phyloP scores from a whole-genome alignment of 768 basidiomycete genomes.

The Agaricus bisporus region DNA sequence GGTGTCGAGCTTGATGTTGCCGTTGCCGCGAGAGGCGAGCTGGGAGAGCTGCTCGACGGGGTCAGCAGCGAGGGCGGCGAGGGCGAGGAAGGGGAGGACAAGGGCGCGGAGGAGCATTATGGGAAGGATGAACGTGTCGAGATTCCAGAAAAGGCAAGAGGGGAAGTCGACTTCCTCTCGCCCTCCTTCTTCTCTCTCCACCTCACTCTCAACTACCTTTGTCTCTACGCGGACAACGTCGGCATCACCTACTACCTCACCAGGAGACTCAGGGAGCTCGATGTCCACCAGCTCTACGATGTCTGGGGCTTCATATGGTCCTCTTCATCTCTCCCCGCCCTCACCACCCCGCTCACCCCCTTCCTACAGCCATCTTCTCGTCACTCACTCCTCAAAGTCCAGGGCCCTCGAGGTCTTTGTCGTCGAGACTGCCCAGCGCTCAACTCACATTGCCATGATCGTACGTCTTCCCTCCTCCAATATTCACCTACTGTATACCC shows the following conservation, averaged over 20 bases:
- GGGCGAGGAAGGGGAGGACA: conserved; percentile 24
- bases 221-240: conserved; percentile 78
- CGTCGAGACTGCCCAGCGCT: conserved; percentile 79
- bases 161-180: conserved; percentile 77
- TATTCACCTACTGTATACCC: conserved; percentile 1
- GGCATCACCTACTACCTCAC: conserved; percentile 91
- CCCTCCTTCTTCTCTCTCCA: conserved; percentile 92
- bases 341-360: conserved; percentile 13
- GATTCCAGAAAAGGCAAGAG: conserved; percentile 21
- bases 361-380: conserved; percentile 74
- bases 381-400: conserved; percentile 88
- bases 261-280: conserved; percentile 60
- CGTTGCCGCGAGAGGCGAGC: conserved; percentile 67
- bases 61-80: conserved; percentile 21
- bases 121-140: conserved; percentile 4
- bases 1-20: conserved; percentile 77
- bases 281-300: conserved; percentile 67
- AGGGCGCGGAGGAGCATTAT: conserved; percentile 23
- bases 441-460: conserved; percentile 92
- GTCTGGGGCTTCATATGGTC: conserved; percentile 91
- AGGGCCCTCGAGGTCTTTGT: conserved; percentile 94
- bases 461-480: conserved; percentile 45
- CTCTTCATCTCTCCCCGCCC: conserved; percentile 15
- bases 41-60: conserved; percentile 53
- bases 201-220: conserved; percentile 86